Base-by-base conservation (phyloP, 306 rosid genomes). In the Glycine tomentella region DNA sequence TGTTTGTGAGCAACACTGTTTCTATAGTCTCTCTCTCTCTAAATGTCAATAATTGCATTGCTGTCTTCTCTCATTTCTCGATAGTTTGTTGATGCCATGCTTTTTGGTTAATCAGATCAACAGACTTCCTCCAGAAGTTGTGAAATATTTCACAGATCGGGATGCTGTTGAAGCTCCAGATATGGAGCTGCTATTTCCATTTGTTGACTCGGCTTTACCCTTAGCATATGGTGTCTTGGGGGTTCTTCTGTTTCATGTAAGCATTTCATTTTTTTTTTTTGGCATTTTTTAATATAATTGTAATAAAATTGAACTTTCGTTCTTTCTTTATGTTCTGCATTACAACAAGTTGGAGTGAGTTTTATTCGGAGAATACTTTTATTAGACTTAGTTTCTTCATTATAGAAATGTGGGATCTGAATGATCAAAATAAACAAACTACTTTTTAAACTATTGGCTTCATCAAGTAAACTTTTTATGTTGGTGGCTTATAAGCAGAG, bases 211-310 rank as follows among this genome's bases (percentile, higher is more conserved):
- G 0, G 96, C 98, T 64, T 89, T 93, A 76, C 99, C 99, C 53
- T 78, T 93, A 67, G 96, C 99, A 34, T 95, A 93, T 86, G 99
- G 99, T 75, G 91, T 95, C 70, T 86, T 95, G 89, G 98, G 99
- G 69, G 96, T 93, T 85, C 81, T 90, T 79, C 84, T 93, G 50
- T 91, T 95, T 89, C 99, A 95, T 82, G 99, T 95, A 81, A 87
- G 97, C 82, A 84, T 63, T 63, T 72, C 58, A 72, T 68, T 25
- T 69, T 83, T 3, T 83, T 3, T 5, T 15, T 74, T 83, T 57
- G 74, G 10, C 12, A 55, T 72, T 67, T 80, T 59, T 63, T 75
- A 46, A 42, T 38, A 36, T 80, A 49, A 53, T 77, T 70, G 75
- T 56, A 6, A 66, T 55, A 65, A 56, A 69, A 77, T 56, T 49